Evolutionary conservation across 352 stramenopile genomes (phyloP).

Genomic region (Pythium brachiatum): DNA sequence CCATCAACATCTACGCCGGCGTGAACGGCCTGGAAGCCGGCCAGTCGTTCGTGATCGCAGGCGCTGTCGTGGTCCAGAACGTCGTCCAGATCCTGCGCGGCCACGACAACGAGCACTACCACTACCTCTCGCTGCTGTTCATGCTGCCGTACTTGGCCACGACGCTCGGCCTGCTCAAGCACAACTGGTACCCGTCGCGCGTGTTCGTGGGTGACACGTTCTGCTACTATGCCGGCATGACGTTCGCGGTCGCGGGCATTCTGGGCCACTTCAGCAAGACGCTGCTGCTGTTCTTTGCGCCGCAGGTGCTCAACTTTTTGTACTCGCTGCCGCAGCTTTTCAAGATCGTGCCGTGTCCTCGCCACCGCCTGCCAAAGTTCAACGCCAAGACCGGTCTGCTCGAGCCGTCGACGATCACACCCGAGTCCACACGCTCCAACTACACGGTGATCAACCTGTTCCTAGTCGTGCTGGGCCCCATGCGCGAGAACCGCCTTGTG

Average conservation of each 20-base stretch:
- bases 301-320: conserved; percentile 99
- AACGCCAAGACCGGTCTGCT: conserved; percentile 91
- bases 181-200: conserved; percentile 97
- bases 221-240: conserved; percentile 99
- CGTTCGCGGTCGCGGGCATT: conserved; percentile 96
- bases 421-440: conserved; percentile 78
- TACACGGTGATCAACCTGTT: conserved; percentile 89
- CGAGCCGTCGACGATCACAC: conserved; percentile 91
- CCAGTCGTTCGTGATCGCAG: conserved; percentile 92
- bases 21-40: conserved; percentile 99
- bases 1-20: conserved; percentile 99
- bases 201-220: conserved; percentile 99
- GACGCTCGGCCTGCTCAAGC: conserved; percentile 92
- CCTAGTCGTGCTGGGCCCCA: conserved; percentile 80
- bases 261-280: conserved; percentile 99
- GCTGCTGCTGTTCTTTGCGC: conserved; percentile 97
- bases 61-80: conserved; percentile 94
- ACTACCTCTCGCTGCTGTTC: conserved; percentile 96
- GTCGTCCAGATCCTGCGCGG: conserved; percentile 90
- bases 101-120: conserved; percentile 84
- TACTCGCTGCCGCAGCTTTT: conserved; percentile 98
- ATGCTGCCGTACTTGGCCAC: conserved; percentile 95
- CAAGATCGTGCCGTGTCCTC: conserved; percentile 96
- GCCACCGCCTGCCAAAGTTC: conserved; percentile 96
- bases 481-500: conserved; percentile 75